Conservation (phyloP, 1,139 yeast genomes). For the Hanseniaspora uvarum region DNA sequence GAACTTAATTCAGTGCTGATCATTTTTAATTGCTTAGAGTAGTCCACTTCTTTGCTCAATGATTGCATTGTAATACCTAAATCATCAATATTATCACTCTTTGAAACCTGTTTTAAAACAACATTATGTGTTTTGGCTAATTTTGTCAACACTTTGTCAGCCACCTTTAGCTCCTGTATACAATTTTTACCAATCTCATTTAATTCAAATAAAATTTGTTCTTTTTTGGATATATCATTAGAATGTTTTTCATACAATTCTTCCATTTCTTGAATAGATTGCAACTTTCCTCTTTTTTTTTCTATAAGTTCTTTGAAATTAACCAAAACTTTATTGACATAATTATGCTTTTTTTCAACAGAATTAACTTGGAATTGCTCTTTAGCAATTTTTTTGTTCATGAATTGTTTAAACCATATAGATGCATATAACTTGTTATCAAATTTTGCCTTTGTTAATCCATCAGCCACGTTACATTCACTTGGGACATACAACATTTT, state of each 20-base stretch:
- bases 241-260: neutral
- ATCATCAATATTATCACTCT: neutral
- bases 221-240: neutral
- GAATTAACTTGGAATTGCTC: neutral
- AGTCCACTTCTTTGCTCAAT: neutral
- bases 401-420: neutral
- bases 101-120: neutral
- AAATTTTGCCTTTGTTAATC: neutral
- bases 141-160: neutral
- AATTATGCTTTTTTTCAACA: neutral
- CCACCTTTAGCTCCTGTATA: neutral
- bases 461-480: conserved; percentile 1
- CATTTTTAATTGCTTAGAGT: neutral
- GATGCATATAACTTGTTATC: neutral
- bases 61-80: neutral
- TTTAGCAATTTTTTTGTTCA: neutral
- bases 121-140: neutral
- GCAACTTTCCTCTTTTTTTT: neutral
- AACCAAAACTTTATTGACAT: neutral
- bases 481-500: neutral
- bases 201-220: neutral
- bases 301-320: neutral
- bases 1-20: neutral
- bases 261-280: neutral
- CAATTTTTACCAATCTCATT: neutral